phyloP scores from a whole-genome alignment of 192 early-diverging fungal species.

The Linnemannia exigua region DNA sequence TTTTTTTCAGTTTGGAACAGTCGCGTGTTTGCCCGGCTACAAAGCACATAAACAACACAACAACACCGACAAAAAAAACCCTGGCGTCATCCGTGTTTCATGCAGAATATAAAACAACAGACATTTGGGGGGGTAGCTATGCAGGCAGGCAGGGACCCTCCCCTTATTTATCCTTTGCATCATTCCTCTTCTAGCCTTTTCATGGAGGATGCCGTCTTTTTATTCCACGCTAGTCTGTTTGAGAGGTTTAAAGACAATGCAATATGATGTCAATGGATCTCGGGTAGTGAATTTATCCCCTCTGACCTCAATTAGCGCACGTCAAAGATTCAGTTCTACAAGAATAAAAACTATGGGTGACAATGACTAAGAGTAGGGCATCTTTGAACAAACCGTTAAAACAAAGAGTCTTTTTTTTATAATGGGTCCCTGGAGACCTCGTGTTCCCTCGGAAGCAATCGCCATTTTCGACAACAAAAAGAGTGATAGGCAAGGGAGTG shows the following conservation, averaged over 20 bases:
- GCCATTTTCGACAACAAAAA: not conserved
- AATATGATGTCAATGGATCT: not conserved
- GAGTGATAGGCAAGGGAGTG: not conserved
- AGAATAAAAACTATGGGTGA: not conserved
- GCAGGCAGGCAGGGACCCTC: too few species aligned
- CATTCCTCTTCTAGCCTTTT: too few species aligned
- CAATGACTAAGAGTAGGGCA: not conserved
- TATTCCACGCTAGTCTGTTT: not conserved
- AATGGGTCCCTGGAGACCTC: not conserved
- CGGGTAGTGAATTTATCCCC: not conserved
- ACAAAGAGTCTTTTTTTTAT: not conserved
- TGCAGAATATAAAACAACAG: too few species aligned
- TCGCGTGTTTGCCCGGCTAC: too few species aligned
- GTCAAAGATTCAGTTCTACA: not conserved
- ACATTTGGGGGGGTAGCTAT: too few species aligned
- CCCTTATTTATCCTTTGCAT: too few species aligned
- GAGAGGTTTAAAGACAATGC: not conserved
- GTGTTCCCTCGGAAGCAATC: not conserved
- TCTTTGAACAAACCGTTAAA: not conserved
- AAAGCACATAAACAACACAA: too few species aligned
- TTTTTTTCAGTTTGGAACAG: not conserved
- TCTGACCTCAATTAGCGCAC: not conserved
- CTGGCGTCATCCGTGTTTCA: too few species aligned
- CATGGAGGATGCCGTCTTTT: not conserved
- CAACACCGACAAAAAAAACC: too few species aligned